Evolutionary conservation across 345 rosid genomes (phyloP).

Genomic region (Diplotaxis tenuifolia): DNA sequence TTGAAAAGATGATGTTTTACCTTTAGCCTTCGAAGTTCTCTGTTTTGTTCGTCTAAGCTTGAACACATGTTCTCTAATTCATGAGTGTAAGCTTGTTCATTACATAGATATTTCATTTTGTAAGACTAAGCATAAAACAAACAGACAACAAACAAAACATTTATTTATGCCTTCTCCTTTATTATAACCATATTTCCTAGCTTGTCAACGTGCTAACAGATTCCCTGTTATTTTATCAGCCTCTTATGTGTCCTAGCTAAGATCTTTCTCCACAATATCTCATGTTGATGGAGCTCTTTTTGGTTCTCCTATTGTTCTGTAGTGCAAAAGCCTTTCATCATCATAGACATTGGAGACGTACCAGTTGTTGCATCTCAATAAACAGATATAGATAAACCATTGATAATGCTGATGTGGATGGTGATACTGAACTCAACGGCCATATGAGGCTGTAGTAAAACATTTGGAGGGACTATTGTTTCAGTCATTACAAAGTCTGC

Average conservation of each 20-base stretch:
- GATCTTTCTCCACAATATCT: neutral
- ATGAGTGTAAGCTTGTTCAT: neutral
- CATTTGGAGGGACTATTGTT: neutral
- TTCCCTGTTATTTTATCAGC: neutral
- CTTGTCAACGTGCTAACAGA: neutral
- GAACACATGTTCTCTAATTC: too few species aligned
- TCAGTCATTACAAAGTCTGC: neutral
- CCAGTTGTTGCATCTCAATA: neutral
- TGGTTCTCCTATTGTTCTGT: neutral
- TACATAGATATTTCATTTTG: neutral
- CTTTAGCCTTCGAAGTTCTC: too few species aligned
- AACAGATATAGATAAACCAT: neutral
- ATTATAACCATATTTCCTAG: neutral
- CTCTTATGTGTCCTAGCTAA: neutral
- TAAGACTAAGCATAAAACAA: neutral
- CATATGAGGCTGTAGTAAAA: neutral
- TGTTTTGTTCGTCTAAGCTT: too few species aligned
- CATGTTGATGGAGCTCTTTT: neutral
- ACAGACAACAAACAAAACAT: neutral
- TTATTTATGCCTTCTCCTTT: neutral
- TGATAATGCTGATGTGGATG: neutral
- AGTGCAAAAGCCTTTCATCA: neutral
- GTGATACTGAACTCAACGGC: neutral
- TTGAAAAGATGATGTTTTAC: too few species aligned
- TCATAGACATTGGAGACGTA: neutral